phyloP scores from a whole-genome alignment of 768 basidiomycete species.

The Butyriboletus loyo region DNA sequence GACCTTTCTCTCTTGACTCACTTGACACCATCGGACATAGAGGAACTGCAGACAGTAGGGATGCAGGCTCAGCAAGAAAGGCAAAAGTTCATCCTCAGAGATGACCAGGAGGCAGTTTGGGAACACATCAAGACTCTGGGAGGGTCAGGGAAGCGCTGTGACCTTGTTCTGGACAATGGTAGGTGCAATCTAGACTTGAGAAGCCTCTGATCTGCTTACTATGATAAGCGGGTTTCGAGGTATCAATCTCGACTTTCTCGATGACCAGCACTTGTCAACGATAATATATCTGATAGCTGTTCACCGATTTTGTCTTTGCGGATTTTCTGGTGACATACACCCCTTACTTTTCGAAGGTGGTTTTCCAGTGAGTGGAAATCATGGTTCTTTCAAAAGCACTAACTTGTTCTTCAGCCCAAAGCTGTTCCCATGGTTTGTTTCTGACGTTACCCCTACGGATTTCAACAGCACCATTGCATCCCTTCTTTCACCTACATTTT shows the following conservation, averaged over 20 bases:
- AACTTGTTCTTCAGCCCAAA: constrained; percentile 63
- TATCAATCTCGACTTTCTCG: constrained; percentile 26
- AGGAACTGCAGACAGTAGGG: constrained; percentile 77
- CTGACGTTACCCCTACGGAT: constrained; percentile 87
- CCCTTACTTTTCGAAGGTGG: constrained; percentile 73
- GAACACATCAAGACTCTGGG: constrained; percentile 56
- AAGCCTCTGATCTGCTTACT: background rate
- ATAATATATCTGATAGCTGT: constrained; percentile 51
- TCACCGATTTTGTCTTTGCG: constrained; percentile 90
- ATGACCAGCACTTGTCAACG: background rate
- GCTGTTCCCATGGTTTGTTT: constrained; percentile 96
- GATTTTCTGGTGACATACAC: constrained; percentile 92
- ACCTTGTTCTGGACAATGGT: constrained; percentile 94
- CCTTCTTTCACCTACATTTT: constrained; percentile 61
- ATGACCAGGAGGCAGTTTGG: constrained; percentile 81
- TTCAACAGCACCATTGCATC: constrained; percentile 58
- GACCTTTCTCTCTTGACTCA: constrained; percentile 91
- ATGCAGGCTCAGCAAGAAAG: constrained; percentile 76
- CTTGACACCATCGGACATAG: constrained; percentile 77
- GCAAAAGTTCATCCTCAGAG: constrained; percentile 75
- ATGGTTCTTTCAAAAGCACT: background rate
- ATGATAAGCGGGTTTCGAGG: constrained; percentile 83
- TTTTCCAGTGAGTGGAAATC: constrained; percentile 76
- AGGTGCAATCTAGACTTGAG: constrained; percentile 4
- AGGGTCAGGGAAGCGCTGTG: constrained; percentile 48